Evolutionary conservation across 2,329 filamentous ascomycete species (phyloP), one percentile per base, ranked within the genome.

Genomic region (Neopestalotiopsis clavispora): DNA sequence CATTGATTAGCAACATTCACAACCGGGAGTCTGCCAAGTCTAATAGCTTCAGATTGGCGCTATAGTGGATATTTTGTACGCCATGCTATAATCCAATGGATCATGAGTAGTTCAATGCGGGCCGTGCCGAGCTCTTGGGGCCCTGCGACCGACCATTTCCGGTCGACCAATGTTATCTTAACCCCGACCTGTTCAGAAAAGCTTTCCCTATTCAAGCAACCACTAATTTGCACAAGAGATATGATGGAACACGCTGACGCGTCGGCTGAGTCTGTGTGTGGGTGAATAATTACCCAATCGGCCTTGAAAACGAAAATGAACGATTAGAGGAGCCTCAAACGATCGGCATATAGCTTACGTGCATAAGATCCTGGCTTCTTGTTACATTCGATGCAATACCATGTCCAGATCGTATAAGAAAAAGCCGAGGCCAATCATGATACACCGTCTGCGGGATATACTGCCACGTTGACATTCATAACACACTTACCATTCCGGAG

Each of bases 341-440:
- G 45, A 52, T 52, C 45, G 45, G 45, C 45, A 52, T 52, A 52
- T 52, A 23, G 45, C 45, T 52, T 52, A 52, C 45, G 45, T 52
- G 45, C 45, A 52, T 52, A 23, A 6, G 20, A 52, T 52, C 14
- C 45, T 52, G 17, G 45, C 20, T 6, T 52, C 23, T 23, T 52
- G 45, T 52, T 52, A 52, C 45, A 52, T 52, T 52, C 34, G 45
- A 52, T 20, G 45, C 45, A 17, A 52, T 52, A 20, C 17, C 45
- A 52, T 52, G 45, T 20, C 45, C 14, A 52, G 20, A 20, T 52
- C 20, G 45, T 20, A 20, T n/a, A 52, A n/a, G 7, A 52, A 52
- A 17, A n/a, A 52, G 45, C n/a, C 45, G 45, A 52, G 45, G 45
- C 45, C 45, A 52, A 52, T 52, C 14, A 20, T 20, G 45, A 23